Conservation (phyloP, 306 rosid genomes). For the Malus sylvestris region DNA sequence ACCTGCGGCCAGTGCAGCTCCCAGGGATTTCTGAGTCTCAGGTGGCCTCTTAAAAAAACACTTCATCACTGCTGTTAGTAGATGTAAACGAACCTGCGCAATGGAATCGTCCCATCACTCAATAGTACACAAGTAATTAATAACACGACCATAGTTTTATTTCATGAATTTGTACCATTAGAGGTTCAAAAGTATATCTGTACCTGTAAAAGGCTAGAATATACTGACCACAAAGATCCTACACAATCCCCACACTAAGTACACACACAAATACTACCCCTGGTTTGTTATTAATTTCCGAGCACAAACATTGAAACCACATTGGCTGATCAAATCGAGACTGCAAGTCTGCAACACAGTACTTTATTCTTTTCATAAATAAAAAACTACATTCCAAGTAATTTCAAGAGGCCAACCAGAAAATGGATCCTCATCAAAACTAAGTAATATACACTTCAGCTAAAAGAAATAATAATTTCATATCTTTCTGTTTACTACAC, state of each 20-base stretch:
- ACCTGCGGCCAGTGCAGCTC: slow-evolving; percentile 96
- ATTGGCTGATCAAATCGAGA: neutral
- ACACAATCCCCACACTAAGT: neutral
- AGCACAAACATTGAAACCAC: neutral
- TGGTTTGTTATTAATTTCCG: neutral
- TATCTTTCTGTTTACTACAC: neutral
- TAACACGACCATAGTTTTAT: neutral
- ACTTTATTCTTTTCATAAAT: neutral
- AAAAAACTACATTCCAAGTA: neutral
- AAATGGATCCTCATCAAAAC: neutral
- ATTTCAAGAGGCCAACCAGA: neutral
- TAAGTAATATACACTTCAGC: neutral
- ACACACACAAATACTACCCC: neutral
- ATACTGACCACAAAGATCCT: slow-evolving; percentile 5
- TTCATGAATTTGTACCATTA: neutral
- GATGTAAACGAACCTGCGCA: slow-evolving; percentile 93
- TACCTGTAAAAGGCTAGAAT: neutral
- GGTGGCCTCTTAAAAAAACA: slow-evolving; percentile 98
- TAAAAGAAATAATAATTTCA: neutral
- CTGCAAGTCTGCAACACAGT: neutral
- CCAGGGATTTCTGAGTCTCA: slow-evolving; percentile 84
- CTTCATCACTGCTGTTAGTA: slow-evolving; percentile 96
- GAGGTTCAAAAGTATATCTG: neutral
- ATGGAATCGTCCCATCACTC: slow-evolving; percentile 21
- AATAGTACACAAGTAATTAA: neutral